phyloP scores from a whole-genome alignment of 768 basidiomycete species.

The Tulasnella sp. region DNA sequence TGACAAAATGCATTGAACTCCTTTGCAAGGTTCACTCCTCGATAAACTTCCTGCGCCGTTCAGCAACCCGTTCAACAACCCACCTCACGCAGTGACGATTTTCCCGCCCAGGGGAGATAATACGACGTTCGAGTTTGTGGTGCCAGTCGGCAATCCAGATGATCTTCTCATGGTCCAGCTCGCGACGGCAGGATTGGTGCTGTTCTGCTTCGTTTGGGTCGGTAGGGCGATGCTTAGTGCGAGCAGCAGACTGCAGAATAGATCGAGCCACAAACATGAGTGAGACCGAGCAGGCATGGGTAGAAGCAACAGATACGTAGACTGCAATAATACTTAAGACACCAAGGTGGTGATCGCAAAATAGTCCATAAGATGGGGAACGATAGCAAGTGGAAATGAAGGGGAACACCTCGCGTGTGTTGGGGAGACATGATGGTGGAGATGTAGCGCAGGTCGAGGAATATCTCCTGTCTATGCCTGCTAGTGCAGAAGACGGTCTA shows the following conservation, averaged over 20 bases:
- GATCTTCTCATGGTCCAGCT: constrained; percentile 46
- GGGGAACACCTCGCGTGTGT: neutral
- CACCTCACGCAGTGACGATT: constrained; percentile 45
- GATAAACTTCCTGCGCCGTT: constrained; percentile 28
- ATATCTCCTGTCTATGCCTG: neutral
- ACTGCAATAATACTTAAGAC: constrained; percentile 16
- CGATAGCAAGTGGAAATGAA: neutral
- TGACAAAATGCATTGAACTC: neutral
- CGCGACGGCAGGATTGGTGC: constrained; percentile 46
- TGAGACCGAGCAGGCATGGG: neutral
- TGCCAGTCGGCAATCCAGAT: constrained; percentile 46
- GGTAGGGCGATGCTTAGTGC: neutral
- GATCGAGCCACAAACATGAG: neutral
- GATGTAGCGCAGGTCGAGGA: neutral
- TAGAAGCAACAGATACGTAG: neutral
- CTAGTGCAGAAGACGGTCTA: constrained; percentile 39
- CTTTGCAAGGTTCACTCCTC: neutral
- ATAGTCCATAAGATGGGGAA: neutral
- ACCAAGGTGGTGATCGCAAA: neutral
- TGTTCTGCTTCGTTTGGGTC: constrained; percentile 36
- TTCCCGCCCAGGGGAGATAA: constrained; percentile 43
- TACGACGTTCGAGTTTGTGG: constrained; percentile 32
- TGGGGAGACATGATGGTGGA: neutral
- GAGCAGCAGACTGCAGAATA: neutral
- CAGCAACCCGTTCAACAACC: constrained; percentile 40